A percentile compares a stretch with the other conserved stretches of the same genome.
Evolutionary conservation across 2,329 filamentous ascomycete species (phyloP).

Genomic region (Decorospora gaudefroyi): DNA sequence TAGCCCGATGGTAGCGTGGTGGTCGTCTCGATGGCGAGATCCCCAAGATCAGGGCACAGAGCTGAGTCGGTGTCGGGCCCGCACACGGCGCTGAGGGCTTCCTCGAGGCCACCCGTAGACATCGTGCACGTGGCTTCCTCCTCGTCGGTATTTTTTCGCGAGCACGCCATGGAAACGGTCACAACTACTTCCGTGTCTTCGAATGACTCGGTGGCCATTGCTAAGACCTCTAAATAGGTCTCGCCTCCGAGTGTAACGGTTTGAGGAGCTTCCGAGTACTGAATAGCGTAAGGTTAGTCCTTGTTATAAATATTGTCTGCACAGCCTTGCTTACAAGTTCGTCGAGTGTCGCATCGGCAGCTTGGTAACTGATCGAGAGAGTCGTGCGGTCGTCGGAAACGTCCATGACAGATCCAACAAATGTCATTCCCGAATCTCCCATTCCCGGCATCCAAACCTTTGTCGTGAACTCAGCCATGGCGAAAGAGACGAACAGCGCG

Average conservation of each 20-base stretch:
- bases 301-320: slow-evolving; percentile 1
- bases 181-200: slow-evolving; percentile 6
- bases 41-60: not conserved
- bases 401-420: slow-evolving; percentile 30
- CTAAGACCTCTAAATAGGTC: slow-evolving; percentile 24
- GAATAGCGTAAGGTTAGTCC: slow-evolving; percentile 2
- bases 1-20: slow-evolving; percentile 12
- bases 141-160: slow-evolving; percentile 14
- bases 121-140: slow-evolving; percentile 21
- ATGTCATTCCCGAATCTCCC: slow-evolving; percentile 15
- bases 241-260: slow-evolving; percentile 25
- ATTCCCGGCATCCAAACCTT: slow-evolving; percentile 34
- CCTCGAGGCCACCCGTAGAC: slow-evolving; percentile 14
- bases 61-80: not conserved
- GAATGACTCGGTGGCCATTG: slow-evolving; percentile 8
- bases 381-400: slow-evolving; percentile 27
- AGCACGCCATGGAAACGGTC: slow-evolving; percentile 22
- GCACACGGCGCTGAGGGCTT: slow-evolving; percentile 16
- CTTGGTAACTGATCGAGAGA: slow-evolving; percentile 17
- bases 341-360: slow-evolving; percentile 2
- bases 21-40: not conserved
- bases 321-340: slow-evolving; percentile 8
- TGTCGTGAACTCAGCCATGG: slow-evolving; percentile 35
- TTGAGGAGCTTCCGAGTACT: not conserved
- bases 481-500: slow-evolving; percentile 27